Base-by-base conservation (phyloP, 2,329 filamentous ascomycete species). In the Nigrospora oryzae region DNA sequence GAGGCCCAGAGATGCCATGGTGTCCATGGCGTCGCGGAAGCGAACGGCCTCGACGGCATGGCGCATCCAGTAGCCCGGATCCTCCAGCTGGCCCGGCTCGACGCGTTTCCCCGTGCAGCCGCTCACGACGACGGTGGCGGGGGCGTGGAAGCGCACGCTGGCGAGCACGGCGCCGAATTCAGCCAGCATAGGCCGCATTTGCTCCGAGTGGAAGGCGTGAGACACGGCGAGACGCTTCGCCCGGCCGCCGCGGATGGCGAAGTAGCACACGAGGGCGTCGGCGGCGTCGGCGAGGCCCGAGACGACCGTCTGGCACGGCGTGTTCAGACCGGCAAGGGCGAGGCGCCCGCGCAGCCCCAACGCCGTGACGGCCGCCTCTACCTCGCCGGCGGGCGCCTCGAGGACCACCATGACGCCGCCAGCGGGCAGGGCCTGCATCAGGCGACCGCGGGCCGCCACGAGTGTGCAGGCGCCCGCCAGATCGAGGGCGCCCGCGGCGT, bases 401-500 rank as follows among this genome's bases (percentile, higher is more conserved):
- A 63, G 39, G 12, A 59, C 57, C 32, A 51, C 50, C 61, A 63
- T 64, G 16, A 17, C 51, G 31, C 47, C 44, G 41, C 51, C 30
- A 12, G 43, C 35, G 13, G 51, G 36, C 36, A 51, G 51, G 31
- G 53, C 49, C 41, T 56, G 50, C 59, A 62, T 62, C 42, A 64
- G 48, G 3, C 55, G 55, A 41, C 60, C 58, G 15, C 63, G 60
- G 38, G 55, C 55, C 23, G 52, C 52, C 14, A 64, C 61, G 12
- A 64, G 44, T 34, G 51, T 51, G 37, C 60, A 62, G 15, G 61
- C 62, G 43, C 60, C 57, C 5, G 52, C 10, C 16, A 64, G 50
- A 41, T 57, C 50, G 17, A 64, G 41, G 36, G 63, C 45, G 23
- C 62, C 62, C 5, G 60, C 57, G 11, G 59, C 58, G 42, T 60